Base-by-base conservation (phyloP, 75 land plant species). In the Azolla pinnata region DNA sequence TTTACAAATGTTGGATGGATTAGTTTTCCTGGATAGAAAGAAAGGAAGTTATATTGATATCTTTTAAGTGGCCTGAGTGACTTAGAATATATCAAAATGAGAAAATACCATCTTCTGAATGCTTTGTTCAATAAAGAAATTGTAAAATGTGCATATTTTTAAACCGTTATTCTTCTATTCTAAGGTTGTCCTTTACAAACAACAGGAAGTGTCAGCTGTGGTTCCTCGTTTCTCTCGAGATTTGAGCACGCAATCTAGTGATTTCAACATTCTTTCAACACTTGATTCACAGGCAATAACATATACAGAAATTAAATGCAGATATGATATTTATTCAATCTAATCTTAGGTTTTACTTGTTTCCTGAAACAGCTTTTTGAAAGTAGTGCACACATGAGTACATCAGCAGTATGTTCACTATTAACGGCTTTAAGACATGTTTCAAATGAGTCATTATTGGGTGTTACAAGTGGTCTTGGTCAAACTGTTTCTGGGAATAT, bases 361-460 rank as follows among this genome's bases (percentile, higher is more conserved):
- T 18, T 54, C 24, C 16, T 57, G 40, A 44, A 46, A 7, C 61
- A 92, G 98, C 67, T 88, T 21, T 92, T 92, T 74, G 98, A 85
- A 63, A 92, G 96, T 66, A 85, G 96, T 38, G 86, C 80, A 44
- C 45, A 76, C 61, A 92, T 92, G 98, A 80, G 82, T 38, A 67
- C 81, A 24, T 68, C 84, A 49, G 90, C 98, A 7, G 86, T 92
- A 1, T 78, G 78, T 33, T 82, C 89, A 17, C 86, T 92, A 42
- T 75, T 92, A 33, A 70, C 83, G 51, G 96, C 92, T 33, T 61
- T 92, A 51, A 44, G 77, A 32, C 82, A 88, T 29, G 60, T 92
- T 32, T 92, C 98, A 21, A 71, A 77, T 47, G 85, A 81, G 18
- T 75, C 64, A n/a, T 31, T 74, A 27, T 20, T 29, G 44, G 78